Evolutionary conservation across 345 rosid species (phyloP).

Genomic region (Cardamine occulta): DNA sequence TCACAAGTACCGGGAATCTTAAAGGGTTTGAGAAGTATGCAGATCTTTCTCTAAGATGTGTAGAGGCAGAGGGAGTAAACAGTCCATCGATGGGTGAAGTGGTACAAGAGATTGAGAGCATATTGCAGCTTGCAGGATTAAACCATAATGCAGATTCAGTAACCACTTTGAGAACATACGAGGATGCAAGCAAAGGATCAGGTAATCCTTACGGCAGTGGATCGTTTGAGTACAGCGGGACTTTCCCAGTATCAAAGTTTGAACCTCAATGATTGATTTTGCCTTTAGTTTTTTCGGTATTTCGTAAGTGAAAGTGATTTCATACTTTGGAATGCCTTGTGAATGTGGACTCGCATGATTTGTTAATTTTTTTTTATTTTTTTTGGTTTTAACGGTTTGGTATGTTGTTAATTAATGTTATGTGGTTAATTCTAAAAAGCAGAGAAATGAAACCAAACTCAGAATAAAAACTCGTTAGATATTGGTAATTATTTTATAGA

Average conservation of each 20-base stretch:
- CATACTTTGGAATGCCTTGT: not conserved
- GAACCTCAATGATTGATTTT: constrained; percentile 51
- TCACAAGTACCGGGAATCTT: constrained; percentile 47
- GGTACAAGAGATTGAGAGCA: constrained; percentile 71
- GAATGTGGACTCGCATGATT: too few species aligned
- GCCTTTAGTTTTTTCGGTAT: not conserved
- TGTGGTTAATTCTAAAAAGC: too few species aligned
- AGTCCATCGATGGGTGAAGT: constrained; percentile 82
- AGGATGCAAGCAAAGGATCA: constrained; percentile 43
- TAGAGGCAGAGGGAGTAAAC: constrained; percentile 59
- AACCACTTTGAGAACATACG: constrained; percentile 56
- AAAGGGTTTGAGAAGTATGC: constrained; percentile 65
- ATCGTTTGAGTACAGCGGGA: constrained; percentile 51
- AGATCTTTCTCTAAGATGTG: constrained; percentile 67
- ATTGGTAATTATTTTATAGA: too few species aligned
- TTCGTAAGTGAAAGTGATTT: not conserved
- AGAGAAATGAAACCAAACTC: too few species aligned
- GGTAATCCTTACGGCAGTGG: constrained; percentile 51
- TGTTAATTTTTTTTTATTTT: too few species aligned
- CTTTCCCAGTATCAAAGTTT: constrained; percentile 44
- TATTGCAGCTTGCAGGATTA: constrained; percentile 64
- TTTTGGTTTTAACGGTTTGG: too few species aligned
- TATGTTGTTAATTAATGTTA: too few species aligned
- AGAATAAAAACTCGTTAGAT: too few species aligned
- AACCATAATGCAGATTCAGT: constrained; percentile 62